phyloP scores from a whole-genome alignment of 2,329 filamentous ascomycete genomes.

The Gremmenia infestans region DNA sequence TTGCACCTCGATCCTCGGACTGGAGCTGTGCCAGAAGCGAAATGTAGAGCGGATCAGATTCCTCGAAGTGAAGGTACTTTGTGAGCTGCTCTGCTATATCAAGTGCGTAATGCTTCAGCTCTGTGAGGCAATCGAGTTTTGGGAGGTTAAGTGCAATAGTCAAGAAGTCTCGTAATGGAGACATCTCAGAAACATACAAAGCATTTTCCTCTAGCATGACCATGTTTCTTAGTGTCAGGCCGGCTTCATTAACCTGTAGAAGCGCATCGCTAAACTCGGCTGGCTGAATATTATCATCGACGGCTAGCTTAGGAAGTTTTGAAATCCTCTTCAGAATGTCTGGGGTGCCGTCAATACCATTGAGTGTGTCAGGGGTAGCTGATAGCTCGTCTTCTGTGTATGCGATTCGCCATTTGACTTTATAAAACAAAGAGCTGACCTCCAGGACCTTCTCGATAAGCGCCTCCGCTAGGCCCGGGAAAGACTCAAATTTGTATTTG shows the following conservation, averaged over 20 bases:
- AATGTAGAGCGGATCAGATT: slow-evolving; percentile 73
- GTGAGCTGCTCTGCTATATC: slow-evolving; percentile 91
- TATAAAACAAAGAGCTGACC: slow-evolving; percentile 72
- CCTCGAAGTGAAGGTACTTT: slow-evolving; percentile 67
- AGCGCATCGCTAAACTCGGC: slow-evolving; percentile 66
- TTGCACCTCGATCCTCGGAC: slow-evolving; percentile 72
- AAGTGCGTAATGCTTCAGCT: slow-evolving; percentile 84
- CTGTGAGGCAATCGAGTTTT: slow-evolving; percentile 63
- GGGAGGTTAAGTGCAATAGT: slow-evolving; percentile 79
- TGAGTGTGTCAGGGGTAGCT: slow-evolving; percentile 49
- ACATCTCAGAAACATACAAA: slow-evolving; percentile 68
- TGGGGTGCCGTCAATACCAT: slow-evolving; percentile 61
- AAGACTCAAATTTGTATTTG: slow-evolving; percentile 92
- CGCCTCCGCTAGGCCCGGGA: slow-evolving; percentile 81
- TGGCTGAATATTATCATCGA: slow-evolving; percentile 66
- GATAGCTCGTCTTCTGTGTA: slow-evolving; percentile 59
- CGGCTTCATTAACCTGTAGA: slow-evolving; percentile 77
- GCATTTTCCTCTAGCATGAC: slow-evolving; percentile 90
- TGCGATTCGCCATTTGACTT: slow-evolving; percentile 74
- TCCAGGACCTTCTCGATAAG: slow-evolving; percentile 80
- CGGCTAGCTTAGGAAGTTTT: slow-evolving; percentile 53
- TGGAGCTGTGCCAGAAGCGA: slow-evolving; percentile 61
- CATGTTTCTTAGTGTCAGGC: slow-evolving; percentile 90
- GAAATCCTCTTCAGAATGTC: slow-evolving; percentile 70
- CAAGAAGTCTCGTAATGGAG: slow-evolving; percentile 73